Conservation (phyloP, 345 rosid species). For the Turnera subulata region DNA sequence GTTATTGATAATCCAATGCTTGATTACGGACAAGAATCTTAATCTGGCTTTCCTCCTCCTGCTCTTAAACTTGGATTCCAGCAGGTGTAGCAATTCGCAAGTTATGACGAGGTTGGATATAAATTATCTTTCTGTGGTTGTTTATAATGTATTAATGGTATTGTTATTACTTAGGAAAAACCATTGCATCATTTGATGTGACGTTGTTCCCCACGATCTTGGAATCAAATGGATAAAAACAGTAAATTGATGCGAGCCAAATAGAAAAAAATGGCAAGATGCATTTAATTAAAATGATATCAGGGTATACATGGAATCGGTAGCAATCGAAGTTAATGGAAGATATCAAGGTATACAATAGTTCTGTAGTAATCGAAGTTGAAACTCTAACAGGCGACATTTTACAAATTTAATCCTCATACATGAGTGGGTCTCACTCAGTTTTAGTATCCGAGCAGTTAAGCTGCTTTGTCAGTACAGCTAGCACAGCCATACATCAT, state of each 20-base stretch:
- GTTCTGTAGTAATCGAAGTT: background rate
- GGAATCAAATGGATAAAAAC: no score
- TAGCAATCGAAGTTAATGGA: background rate
- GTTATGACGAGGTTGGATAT: no score
- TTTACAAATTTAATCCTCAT: slow-evolving; percentile 13
- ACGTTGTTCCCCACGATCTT: no score
- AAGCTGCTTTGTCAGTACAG: slow-evolving; percentile 16
- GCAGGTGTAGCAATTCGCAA: no score
- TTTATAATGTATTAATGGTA: no score
- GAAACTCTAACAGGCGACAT: slow-evolving; percentile 3
- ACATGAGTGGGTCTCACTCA: background rate
- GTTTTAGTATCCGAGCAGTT: slow-evolving; percentile 1
- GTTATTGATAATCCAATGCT: no score
- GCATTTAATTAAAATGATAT: background rate
- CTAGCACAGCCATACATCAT: background rate
- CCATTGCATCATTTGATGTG: no score
- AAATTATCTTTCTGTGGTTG: no score
- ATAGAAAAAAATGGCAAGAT: background rate
- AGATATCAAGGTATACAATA: slow-evolving; percentile 5
- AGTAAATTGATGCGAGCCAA: background rate
- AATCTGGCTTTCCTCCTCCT: no score
- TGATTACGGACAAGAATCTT: no score
- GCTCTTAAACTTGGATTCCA: no score
- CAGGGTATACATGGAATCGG: background rate
- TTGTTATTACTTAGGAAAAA: no score